phyloP scores from a whole-genome alignment of 176 grass and related monocot genomes.

The Alloteropsis semialata region DNA sequence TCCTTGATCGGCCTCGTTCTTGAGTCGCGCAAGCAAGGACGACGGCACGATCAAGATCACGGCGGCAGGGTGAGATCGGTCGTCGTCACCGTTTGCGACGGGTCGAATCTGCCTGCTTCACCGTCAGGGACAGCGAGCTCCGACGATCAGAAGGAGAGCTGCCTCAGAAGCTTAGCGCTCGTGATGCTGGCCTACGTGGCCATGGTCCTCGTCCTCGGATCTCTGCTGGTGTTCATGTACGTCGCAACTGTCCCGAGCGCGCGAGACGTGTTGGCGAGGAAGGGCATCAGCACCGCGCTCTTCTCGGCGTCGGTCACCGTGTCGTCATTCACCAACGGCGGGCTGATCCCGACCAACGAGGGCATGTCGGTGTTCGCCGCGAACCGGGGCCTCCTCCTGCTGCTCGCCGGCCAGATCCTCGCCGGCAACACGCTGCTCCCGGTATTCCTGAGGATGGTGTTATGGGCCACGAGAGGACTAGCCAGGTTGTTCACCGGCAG shows the following conservation, averaged over 20 bases:
- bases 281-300: constrained; percentile 41
- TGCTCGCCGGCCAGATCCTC: constrained; percentile 56
- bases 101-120: background rate
- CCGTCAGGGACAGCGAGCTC: background rate
- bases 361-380: constrained; percentile 68
- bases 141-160: background rate
- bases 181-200: constrained; percentile 41
- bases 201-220: constrained; percentile 32
- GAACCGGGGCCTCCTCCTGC: constrained; percentile 54
- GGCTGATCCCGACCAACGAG: constrained; percentile 68
- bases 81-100: constrained; percentile 18
- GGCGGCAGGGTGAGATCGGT: constrained; percentile 6
- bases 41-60: background rate
- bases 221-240: constrained; percentile 43
- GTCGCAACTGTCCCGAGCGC: constrained; percentile 45
- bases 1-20: constrained; percentile 45
- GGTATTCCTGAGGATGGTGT: constrained; percentile 44
- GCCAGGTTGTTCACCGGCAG: background rate
- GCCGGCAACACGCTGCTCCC: constrained; percentile 62
- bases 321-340: constrained; percentile 80
- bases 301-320: constrained; percentile 44
- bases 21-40: background rate
- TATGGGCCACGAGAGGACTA: constrained; percentile 19
- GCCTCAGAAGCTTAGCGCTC: constrained; percentile 32
- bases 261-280: constrained; percentile 49